These are phyloP conservation scores for Phytophthora chlamydospora DNA, from an alignment of 352 stramenopile genomes.

Conservation along the genomic window DNA sequence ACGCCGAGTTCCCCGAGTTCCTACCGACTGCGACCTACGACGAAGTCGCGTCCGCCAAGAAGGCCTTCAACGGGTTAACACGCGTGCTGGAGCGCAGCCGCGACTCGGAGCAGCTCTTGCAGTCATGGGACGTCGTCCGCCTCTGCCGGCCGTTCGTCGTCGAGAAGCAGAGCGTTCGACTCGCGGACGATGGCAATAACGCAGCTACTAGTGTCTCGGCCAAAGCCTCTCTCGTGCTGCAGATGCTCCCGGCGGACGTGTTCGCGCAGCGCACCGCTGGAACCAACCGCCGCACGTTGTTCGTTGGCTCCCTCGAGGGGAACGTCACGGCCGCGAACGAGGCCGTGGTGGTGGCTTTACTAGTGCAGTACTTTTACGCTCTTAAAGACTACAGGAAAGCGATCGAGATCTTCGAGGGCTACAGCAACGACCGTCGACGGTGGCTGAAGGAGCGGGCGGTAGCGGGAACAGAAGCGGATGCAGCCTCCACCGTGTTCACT, in stretches of 20 bases:
- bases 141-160: slow-evolving; percentile 19
- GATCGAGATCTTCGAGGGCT: slow-evolving; percentile 13
- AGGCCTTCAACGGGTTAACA: slow-evolving; percentile 6
- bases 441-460: slow-evolving; percentile 12
- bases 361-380: slow-evolving; percentile 12
- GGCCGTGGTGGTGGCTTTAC: slow-evolving; percentile 18
- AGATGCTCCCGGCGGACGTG: slow-evolving; percentile 12
- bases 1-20: slow-evolving; percentile 3
- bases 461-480: neutral
- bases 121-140: slow-evolving; percentile 13
- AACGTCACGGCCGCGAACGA: slow-evolving; percentile 14
- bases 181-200: slow-evolving; percentile 3
- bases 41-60: neutral
- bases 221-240: neutral
- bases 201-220: neutral
- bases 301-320: neutral
- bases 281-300: slow-evolving; percentile 4
- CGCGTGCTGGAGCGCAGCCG: slow-evolving; percentile 3
- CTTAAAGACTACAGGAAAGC: neutral
- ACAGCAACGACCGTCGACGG: slow-evolving; percentile 9
- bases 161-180: slow-evolving; percentile 1
- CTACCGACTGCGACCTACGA: neutral
- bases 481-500: neutral
- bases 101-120: slow-evolving; percentile 6
- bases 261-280: slow-evolving; percentile 10